phyloP scores from a whole-genome alignment of 495 filamentous ascomycete species.

The Lasiosphaeria miniovina region DNA sequence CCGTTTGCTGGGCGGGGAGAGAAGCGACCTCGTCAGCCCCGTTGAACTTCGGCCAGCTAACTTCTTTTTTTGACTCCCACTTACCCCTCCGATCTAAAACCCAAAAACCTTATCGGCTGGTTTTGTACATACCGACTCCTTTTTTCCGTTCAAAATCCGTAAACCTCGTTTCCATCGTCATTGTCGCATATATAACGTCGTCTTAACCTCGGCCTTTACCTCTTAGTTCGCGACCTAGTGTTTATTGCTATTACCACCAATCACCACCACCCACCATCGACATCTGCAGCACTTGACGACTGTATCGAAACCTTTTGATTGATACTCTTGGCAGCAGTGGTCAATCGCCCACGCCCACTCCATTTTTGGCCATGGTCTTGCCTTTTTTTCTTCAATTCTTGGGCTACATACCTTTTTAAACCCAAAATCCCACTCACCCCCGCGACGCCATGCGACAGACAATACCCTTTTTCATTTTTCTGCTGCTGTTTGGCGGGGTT shows the following conservation, averaged over 20 bases:
- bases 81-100: no score
- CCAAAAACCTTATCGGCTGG: no score
- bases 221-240: constrained; percentile 1
- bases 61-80: no score
- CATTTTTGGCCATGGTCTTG: background rate
- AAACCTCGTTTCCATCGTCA: no score
- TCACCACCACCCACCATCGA: no score
- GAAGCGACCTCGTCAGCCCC: no score
- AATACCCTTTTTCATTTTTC: background rate
- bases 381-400: constrained; percentile 9
- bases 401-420: constrained; percentile 1
- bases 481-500: background rate
- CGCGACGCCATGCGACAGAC: background rate
- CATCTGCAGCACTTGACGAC: no score
- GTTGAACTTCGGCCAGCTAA: no score
- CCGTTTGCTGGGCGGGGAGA: background rate
- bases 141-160: background rate
- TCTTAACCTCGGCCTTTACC: background rate
- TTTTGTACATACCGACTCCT: background rate
- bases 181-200: background rate
- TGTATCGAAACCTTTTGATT: no score
- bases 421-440: background rate
- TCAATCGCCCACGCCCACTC: background rate
- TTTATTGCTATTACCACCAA: background rate
- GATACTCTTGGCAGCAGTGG: no score